Percentiles rank a stretch among this genome's conserved stretches.
phyloP scores from a whole-genome alignment of 2,329 filamentous ascomycete genomes.

The Fusarium nisikadoi region DNA sequence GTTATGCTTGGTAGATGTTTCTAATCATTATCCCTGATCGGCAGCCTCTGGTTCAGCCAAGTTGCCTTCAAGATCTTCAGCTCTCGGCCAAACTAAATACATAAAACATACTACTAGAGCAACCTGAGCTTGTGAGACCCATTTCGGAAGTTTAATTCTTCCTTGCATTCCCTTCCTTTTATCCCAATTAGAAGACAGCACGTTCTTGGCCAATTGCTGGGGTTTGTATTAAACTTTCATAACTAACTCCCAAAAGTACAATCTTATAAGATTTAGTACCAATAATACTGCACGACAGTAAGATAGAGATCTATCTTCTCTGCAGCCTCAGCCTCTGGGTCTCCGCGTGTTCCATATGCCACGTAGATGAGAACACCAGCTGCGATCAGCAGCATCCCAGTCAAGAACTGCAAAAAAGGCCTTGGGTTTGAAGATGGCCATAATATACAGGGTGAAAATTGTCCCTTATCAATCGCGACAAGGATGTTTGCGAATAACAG shows the following conservation, averaged over 20 bases:
- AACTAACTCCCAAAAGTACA: rapidly evolving
- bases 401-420: neutral
- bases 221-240: no score
- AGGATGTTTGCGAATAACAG: rapidly evolving
- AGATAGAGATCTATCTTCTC: neutral
- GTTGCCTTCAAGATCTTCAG: neutral
- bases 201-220: no score
- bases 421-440: rapidly evolving
- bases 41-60: neutral
- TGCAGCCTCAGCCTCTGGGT: neutral
- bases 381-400: neutral
- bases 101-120: neutral
- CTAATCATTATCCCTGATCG: neutral
- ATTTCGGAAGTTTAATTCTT: no score
- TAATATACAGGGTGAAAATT: neutral
- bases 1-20: neutral
- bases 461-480: rapidly evolving
- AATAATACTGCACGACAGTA: neutral
- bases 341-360: neutral
- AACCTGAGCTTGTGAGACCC: neutral
- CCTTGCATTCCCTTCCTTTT: no score
- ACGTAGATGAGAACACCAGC: neutral
- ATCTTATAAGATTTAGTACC: neutral
- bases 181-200: no score
- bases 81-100: neutral